Evolutionary conservation across 2,329 filamentous ascomycete species (phyloP), one percentile per base, ranked within the genome.

Genomic region (Byssochlamys sp.): DNA sequence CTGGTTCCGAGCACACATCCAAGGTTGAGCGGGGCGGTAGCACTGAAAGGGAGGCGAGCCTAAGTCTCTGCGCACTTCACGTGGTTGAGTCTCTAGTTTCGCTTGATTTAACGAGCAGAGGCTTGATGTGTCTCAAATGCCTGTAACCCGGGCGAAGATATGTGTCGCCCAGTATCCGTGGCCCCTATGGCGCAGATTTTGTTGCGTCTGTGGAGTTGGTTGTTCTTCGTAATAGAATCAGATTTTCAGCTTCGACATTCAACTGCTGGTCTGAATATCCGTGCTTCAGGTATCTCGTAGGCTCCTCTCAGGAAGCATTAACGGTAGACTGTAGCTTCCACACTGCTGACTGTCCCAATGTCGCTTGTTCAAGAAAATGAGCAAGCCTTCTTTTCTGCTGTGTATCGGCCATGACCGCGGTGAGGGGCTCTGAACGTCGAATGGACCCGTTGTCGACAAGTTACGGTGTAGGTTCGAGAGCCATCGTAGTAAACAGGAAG

Each of bases 21-120:
- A 19, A 19, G 19, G 19, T 19, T 19, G 19, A 19, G 19, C 19
- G 19, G 19, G 19, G 19, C 19, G 19, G 19, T 19, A 19, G 19
- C 19, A 19, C 19, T 19, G 19, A 19, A 19, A 59, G 35, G 60
- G 57, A 6, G 24, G 55, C n/a, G n/a, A 48, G 50, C 56, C 59
- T 25, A 58, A 59, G 19, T 19, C 19, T 19, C 19, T 19, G 19
- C 19, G 19, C 19, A 19, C 19, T 19, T 19, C 19, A 19, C 19
- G 19, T 5, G 39, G 19, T 24, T 45, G 6, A 19, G 4, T 45
- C 39, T 45, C 14, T 45, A 9, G 39, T 45, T 19, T 39, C 14
- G n/a, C n/a, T 45, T 45, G 14, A 24, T n/a, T n/a, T 4, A 19
- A n/a, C n/a, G n/a, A n/a, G 19, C n/a, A 39, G 39, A 33, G 31